Conservation (phyloP, 345 rosid species). For the Populus nigra region DNA sequence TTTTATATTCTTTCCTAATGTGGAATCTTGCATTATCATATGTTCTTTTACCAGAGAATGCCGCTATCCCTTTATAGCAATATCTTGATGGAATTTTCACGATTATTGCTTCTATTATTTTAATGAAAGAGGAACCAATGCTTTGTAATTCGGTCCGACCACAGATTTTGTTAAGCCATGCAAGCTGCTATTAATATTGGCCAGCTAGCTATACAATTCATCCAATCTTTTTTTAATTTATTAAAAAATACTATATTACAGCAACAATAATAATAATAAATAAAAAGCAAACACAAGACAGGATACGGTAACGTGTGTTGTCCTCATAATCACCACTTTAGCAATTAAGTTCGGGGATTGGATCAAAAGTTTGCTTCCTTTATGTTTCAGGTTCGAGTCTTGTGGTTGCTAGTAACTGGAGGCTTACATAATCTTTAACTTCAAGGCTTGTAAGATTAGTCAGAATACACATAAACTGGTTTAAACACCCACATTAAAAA, state of each 20-base stretch:
- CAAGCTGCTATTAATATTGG: neutral
- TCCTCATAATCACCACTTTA: neutral
- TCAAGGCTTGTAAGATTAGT: too few relatives aligned
- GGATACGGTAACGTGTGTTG: neutral
- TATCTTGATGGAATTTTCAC: conserved; percentile 6
- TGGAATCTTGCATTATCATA: conserved; percentile 19
- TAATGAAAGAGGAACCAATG: neutral
- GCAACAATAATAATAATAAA: too few relatives aligned
- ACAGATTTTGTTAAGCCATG: neutral
- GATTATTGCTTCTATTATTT: conserved; percentile 12
- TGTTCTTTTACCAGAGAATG: neutral
- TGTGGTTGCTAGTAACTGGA: too few relatives aligned
- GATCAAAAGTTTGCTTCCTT: too few relatives aligned
- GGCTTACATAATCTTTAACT: too few relatives aligned
- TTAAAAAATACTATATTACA: too few relatives aligned
- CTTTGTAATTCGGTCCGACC: neutral
- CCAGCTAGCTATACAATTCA: neutral
- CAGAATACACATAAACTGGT: too few relatives aligned
- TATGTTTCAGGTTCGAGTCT: too few relatives aligned
- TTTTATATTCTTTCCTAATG: conserved; percentile 26
- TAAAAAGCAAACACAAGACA: neutral
- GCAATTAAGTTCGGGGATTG: neutral
- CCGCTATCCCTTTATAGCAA: conserved; percentile 24
- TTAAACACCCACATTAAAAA: too few relatives aligned
- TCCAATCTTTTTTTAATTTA: neutral